Conservation (phyloP, 2,329 filamentous ascomycete species). For the Chalara sp. region DNA sequence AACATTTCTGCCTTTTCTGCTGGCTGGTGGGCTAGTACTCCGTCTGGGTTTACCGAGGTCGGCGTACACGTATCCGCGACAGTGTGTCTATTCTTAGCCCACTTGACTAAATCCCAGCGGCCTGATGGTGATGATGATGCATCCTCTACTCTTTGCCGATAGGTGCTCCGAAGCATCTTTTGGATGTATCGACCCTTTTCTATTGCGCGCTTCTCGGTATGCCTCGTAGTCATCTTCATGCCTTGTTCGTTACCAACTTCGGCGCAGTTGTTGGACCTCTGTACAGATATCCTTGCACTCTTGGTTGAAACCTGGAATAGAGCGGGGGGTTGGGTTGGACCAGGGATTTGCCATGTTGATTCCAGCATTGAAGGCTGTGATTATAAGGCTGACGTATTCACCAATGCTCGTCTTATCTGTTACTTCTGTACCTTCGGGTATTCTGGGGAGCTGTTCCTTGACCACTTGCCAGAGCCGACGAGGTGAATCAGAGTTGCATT, state of each 20-base stretch:
- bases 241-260: constrained; percentile 1
- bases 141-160: background rate
- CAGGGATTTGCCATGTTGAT: constrained; percentile 3
- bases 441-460: background rate
- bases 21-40: background rate
- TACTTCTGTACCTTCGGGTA: background rate
- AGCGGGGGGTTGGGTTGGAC: constrained; percentile 1
- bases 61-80: background rate
- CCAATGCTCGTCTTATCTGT: constrained; percentile 7
- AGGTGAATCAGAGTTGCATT: too few relatives aligned
- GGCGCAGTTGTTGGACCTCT: constrained; percentile 1
- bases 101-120: constrained; percentile 1
- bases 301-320: constrained; percentile 1
- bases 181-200: constrained; percentile 1
- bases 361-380: constrained; percentile 14
- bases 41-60: background rate
- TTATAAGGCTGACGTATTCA: constrained; percentile 11
- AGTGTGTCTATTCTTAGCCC: background rate
- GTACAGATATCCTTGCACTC: constrained; percentile 1
- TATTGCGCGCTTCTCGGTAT: background rate
- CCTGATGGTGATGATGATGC: background rate
- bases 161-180: background rate
- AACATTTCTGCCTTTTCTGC: constrained; percentile 1
- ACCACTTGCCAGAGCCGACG: background rate
- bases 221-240: constrained; percentile 1